A percentile compares a stretch with the other conserved stretches of the same genome.
phyloP scores from a whole-genome alignment of 2,329 filamentous ascomycete genomes.

The Dactylella cylindrospora region DNA sequence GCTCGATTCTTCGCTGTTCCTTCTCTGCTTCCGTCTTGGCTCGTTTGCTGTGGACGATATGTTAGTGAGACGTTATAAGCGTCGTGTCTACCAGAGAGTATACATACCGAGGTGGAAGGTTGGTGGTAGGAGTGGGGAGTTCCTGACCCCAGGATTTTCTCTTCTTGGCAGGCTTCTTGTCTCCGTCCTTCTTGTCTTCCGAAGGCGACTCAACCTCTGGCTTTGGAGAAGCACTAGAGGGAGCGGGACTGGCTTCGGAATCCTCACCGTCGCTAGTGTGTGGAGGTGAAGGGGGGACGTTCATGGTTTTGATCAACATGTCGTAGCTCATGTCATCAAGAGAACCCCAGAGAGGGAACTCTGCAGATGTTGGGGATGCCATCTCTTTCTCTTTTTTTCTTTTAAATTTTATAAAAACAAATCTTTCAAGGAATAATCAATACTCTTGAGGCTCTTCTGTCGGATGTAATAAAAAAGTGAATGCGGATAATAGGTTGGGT shows the following conservation, averaged over 20 bases:
- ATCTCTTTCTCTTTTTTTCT: no score
- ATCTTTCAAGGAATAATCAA: no score
- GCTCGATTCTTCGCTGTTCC: slow-evolving; percentile 94
- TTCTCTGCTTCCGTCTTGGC: slow-evolving; percentile 99
- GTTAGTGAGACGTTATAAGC: slow-evolving; percentile 47
- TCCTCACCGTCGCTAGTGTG: slow-evolving; percentile 31
- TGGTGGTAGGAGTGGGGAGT: slow-evolving; percentile 93
- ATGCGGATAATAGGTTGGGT: no score
- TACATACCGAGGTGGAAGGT: slow-evolving; percentile 79
- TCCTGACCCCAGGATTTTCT: slow-evolving; percentile 98
- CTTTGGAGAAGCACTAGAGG: slow-evolving; percentile 7
- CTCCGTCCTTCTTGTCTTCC: slow-evolving; percentile 48
- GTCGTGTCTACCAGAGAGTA: slow-evolving; percentile 12
- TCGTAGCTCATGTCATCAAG: slow-evolving; percentile 36
- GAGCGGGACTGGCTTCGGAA: slow-evolving; percentile 20
- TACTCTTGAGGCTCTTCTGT: no score
- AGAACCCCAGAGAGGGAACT: slow-evolving; percentile 28
- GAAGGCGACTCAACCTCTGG: slow-evolving; percentile 2
- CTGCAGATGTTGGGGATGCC: slow-evolving; percentile 22
- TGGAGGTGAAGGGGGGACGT: slow-evolving; percentile 22
- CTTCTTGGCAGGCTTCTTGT: slow-evolving; percentile 83
- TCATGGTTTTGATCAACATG: slow-evolving; percentile 34
- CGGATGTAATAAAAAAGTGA: not conserved
- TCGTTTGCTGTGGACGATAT: slow-evolving; percentile 67
- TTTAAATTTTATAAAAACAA: no score